phyloP scores from a whole-genome alignment of 1,284 basidiomycete species.

The Ustilago crameri region DNA sequence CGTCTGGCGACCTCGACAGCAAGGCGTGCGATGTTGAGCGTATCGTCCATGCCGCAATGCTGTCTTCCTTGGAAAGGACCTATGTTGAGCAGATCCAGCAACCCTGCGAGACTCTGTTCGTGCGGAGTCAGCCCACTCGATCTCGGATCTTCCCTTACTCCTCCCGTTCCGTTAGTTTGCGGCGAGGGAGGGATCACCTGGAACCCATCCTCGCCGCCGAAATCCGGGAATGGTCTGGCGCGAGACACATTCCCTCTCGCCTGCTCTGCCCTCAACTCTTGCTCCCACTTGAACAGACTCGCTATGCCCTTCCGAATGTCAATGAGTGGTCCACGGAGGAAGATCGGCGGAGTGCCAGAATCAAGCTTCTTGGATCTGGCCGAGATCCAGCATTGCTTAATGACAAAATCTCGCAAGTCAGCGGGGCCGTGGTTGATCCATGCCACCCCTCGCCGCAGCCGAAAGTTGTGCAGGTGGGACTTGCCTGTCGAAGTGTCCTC shows the following conservation, averaged over 20 bases:
- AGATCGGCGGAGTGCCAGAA: conserved; percentile 46
- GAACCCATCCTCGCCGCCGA: conserved; percentile 47
- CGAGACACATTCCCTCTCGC: conserved; percentile 7
- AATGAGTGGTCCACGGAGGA: conserved; percentile 55
- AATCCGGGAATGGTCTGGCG: conserved; percentile 13
- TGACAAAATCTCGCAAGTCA: conserved; percentile 81
- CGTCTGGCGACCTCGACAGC: conserved; percentile 49
- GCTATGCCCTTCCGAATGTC: conserved; percentile 67
- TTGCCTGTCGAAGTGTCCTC: conserved; percentile 36
- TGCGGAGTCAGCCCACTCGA: conserved; percentile 27
- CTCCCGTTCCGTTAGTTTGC: not conserved
- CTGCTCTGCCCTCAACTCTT: conserved; percentile 25
- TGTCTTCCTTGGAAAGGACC: conserved; percentile 69
- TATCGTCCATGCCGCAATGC: conserved; percentile 71
- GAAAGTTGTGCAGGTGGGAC: conserved; percentile 17
- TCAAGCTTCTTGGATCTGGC: conserved; percentile 3
- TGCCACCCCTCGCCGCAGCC: conserved; percentile 49
- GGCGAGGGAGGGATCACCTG: conserved; percentile 33
- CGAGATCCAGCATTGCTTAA: conserved; percentile 82
- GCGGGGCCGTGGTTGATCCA: conserved; percentile 72
- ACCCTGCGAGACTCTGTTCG: conserved; percentile 49
- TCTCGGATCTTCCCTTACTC: conserved; percentile 13
- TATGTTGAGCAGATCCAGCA: conserved; percentile 48
- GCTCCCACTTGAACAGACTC: conserved; percentile 43
- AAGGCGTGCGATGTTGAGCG: conserved; percentile 69